phyloP scores from a whole-genome alignment of 1,139 yeast species.

The Nakaseomyces nivariensis region DNA sequence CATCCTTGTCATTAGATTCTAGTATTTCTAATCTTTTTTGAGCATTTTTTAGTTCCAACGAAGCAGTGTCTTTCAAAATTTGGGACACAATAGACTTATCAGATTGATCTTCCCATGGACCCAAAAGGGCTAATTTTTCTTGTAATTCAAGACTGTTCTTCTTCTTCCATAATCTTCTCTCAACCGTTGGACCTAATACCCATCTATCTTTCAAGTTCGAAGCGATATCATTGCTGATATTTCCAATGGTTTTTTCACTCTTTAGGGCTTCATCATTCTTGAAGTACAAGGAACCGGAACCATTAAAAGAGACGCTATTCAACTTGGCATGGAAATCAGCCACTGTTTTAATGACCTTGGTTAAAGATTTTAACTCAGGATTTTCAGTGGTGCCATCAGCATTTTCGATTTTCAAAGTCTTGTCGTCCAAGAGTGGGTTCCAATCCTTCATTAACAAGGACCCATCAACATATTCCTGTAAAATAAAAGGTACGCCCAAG shows the following conservation, averaged over 20 bases:
- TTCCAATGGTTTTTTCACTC: slow-evolving; percentile 34
- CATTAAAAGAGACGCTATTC: slow-evolving; percentile 48
- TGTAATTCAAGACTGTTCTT: slow-evolving; percentile 43
- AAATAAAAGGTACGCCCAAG: slow-evolving; percentile 61
- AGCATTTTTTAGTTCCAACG: slow-evolving; percentile 56
- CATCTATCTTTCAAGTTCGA: slow-evolving; percentile 53
- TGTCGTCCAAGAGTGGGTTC: slow-evolving; percentile 66
- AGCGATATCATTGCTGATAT: slow-evolving; percentile 57
- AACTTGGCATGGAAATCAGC: slow-evolving; percentile 49
- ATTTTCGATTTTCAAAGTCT: slow-evolving; percentile 10
- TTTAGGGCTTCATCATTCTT: slow-evolving; percentile 19
- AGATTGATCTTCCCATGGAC: slow-evolving; percentile 62
- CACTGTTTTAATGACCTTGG: slow-evolving; percentile 50
- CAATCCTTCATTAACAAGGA: slow-evolving; percentile 77
- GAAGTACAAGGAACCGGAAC: slow-evolving; percentile 76
- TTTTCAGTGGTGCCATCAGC: slow-evolving; percentile 1
- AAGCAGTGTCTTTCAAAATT: slow-evolving; percentile 53
- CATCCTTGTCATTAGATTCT: slow-evolving; percentile 43
- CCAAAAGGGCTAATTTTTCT: slow-evolving; percentile 35
- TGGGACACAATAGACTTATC: slow-evolving; percentile 38
- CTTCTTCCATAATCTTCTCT: slow-evolving; percentile 65
- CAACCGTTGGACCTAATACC: slow-evolving; percentile 87
- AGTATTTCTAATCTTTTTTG: slow-evolving; percentile 45
- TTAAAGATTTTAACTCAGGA: slow-evolving; percentile 33
- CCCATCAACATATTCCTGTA: slow-evolving; percentile 73